Conservation (phyloP, 805 yeast genomes). For the Teunomyces panamensis region DNA sequence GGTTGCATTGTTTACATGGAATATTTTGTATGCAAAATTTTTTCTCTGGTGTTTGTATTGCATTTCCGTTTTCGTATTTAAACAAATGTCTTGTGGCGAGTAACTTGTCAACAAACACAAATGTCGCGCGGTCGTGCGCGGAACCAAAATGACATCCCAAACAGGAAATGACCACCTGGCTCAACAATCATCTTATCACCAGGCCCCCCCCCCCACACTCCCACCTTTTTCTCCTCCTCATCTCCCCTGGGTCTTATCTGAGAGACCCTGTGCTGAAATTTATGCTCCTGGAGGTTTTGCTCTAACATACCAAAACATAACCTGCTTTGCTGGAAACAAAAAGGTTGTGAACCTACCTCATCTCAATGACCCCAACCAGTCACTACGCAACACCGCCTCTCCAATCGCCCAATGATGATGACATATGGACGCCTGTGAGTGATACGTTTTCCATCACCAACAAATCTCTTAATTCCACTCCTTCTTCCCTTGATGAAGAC, state of each 20-base stretch:
- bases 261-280: neutral
- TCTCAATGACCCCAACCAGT: conserved; percentile 13
- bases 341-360: neutral
- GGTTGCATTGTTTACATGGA: neutral
- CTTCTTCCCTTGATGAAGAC: conserved; percentile 5
- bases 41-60: too few species aligned
- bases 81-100: too few species aligned
- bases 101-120: neutral
- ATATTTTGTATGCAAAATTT: neutral
- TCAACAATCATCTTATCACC: neutral
- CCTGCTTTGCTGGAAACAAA: neutral
- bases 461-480: conserved; percentile 4
- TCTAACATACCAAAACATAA: neutral
- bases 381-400: conserved; percentile 18
- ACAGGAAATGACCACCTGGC: neutral
- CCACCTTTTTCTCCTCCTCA: neutral
- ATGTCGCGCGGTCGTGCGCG: neutral
- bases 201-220: neutral
- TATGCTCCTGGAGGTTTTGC: neutral
- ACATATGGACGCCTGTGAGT: conserved; percentile 5
- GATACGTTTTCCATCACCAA: conserved; percentile 7
- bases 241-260: neutral
- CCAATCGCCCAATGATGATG: conserved; percentile 4
- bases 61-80: too few species aligned
- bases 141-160: neutral